Percentiles rank a stretch among this genome's conserved stretches.
Conservation (phyloP, 805 yeast species). For the Wickerhamiella nectarea region DNA sequence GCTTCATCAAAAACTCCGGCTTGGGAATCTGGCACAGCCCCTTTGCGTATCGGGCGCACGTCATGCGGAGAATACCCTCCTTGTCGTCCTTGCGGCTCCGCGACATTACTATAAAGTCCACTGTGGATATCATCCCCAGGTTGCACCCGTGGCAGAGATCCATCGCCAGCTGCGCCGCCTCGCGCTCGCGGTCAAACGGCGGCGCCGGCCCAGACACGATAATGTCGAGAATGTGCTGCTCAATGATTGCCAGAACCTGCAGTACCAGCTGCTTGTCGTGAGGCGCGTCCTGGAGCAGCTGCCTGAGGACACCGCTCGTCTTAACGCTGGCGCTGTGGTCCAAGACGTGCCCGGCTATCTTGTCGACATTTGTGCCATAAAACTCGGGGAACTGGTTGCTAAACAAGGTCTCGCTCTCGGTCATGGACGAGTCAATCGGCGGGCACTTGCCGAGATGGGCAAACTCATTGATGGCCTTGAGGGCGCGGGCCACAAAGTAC, state of each 20-base stretch:
- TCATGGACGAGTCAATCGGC: neutral
- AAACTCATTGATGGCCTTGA: neutral
- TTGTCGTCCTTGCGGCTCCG: neutral
- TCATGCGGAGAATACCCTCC: neutral
- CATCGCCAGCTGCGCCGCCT: conserved; percentile 1
- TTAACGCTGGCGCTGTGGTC: neutral
- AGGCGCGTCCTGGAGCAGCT: neutral
- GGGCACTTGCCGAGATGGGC: neutral
- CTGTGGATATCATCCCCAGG: neutral
- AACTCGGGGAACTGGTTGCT: neutral
- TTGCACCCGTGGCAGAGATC: conserved; percentile 1
- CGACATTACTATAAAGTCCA: neutral
- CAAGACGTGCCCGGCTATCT: neutral
- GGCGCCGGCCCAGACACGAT: neutral
- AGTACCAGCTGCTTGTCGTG: conserved; percentile 79
- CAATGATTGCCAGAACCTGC: conserved; percentile 94
- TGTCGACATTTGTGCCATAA: neutral
- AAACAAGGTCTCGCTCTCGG: neutral
- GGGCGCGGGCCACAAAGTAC: neutral
- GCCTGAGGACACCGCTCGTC: neutral
- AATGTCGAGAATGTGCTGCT: conserved; percentile 21
- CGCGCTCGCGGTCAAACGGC: neutral
- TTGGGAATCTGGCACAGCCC: conserved; percentile 1
- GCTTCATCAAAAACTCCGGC: neutral
- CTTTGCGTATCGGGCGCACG: neutral